Conservation (phyloP, 257 asterid species). For the Osmanthus fragrans region DNA sequence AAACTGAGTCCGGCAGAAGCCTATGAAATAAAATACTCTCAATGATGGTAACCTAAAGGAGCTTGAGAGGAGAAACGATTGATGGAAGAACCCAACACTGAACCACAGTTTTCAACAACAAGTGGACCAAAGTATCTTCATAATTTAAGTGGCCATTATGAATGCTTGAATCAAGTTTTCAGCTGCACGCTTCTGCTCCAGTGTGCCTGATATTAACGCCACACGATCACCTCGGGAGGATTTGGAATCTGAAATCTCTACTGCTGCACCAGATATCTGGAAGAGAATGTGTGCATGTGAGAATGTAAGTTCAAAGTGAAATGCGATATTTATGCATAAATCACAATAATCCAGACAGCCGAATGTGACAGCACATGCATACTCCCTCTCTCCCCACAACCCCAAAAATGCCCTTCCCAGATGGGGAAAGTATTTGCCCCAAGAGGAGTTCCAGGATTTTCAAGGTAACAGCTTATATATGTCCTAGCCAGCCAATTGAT, state of each 20-base stretch:
- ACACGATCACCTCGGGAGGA: conserved; percentile 86
- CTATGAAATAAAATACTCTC: conserved; percentile 17
- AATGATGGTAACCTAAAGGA: conserved; percentile 25
- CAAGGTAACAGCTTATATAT: conserved; percentile 1
- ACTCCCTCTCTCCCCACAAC: not conserved
- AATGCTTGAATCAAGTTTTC: conserved; percentile 95
- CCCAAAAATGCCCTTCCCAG: not conserved
- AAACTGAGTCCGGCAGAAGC: conserved; percentile 24
- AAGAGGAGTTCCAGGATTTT: not conserved
- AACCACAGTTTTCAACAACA: conserved; percentile 33
- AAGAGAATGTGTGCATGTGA: conserved; percentile 35
- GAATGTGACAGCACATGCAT: conserved; percentile 10
- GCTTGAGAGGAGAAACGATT: conserved; percentile 38
- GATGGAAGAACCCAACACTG: conserved; percentile 23
- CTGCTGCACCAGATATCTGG: conserved; percentile 93
- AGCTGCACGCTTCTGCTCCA: conserved; percentile 88
- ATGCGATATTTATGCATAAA: not conserved
- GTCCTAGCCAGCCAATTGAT: not conserved
- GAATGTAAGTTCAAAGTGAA: conserved; percentile 22
- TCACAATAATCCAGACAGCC: not conserved
- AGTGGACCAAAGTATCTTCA: conserved; percentile 28
- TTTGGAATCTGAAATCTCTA: conserved; percentile 76
- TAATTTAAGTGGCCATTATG: conserved; percentile 76
- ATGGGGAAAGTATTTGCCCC: not conserved
- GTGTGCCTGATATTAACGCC: conserved; percentile 83